Base-by-base conservation (phyloP, 1,284 basidiomycete genomes). In the Boletus austroedulis region DNA sequence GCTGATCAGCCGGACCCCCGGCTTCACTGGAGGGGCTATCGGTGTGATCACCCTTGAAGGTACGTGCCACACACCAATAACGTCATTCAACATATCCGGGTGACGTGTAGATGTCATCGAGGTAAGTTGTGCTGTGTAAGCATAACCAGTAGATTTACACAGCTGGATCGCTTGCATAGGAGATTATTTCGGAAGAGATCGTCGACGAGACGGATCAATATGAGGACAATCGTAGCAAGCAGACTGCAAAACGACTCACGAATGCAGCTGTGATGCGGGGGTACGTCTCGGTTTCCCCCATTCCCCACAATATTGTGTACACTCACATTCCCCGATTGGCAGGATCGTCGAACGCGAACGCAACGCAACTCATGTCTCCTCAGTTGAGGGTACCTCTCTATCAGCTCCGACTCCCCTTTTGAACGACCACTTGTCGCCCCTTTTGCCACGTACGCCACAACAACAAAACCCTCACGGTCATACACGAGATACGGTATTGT, bases 201-300 rank as follows among this genome's bases (percentile, higher is more conserved):
- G 86, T 95, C 40, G 93, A 95, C 68, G 93, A 95, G 73, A 95
- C 92, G 5, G 93, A 96, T 75, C 81, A 86, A 23, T 94, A 90
- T 66, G 86, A 91, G 63, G 92, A 94, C 65, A 95, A 94, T 68
- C 85, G 86, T 55, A 86, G 84, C 48, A 94, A 94, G 71, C 80
- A 80, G 52, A 51, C 53, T 50, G 69, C 71, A 0, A 87, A 82
- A 64, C 80, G 93, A 28, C 75, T 83, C 60, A 89, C 87, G 12
- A 91, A 86, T 10, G 82, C 88, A 11, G 81, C 85, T 11, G 80
- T 94, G 54, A 94, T 95, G 92, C 82, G 87, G 67, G 90, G 90
- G 88, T 89, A 31, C 43, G 79, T 74, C 28, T 1, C 31, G 28
- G 7, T 28, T 19, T 41, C 21, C 21, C 36, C 19, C 40, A 29